Conservation (phyloP, 805 yeast species). For the Yarrowia yakushimensis region DNA sequence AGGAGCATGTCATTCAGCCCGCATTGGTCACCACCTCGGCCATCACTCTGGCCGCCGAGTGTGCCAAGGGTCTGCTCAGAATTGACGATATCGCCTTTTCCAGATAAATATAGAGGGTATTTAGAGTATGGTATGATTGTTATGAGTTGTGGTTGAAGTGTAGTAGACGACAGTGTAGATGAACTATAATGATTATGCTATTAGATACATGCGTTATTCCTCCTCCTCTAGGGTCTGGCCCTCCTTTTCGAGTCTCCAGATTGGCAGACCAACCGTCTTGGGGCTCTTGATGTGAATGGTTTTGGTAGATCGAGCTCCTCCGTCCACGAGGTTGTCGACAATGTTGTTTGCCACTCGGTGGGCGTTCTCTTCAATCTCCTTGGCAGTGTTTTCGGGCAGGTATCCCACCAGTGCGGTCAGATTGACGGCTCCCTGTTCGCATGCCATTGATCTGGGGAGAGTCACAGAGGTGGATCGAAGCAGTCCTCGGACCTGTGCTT, state of each 20-base stretch:
- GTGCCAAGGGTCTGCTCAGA: conserved; percentile 91
- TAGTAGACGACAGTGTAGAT: no score
- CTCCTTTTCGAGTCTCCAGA: conserved; percentile 23
- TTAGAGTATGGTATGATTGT: neutral
- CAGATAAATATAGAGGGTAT: conserved; percentile 44
- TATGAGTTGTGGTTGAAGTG: no score
- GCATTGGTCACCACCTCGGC: conserved; percentile 93
- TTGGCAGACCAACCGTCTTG: conserved; percentile 63
- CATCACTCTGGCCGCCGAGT: conserved; percentile 89
- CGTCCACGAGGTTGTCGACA: conserved; percentile 41
- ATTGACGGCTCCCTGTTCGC: conserved; percentile 49
- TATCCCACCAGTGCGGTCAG: conserved; percentile 35
- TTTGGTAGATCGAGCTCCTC: conserved; percentile 52
- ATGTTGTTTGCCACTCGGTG: conserved; percentile 51
- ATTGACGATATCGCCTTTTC: conserved; percentile 96
- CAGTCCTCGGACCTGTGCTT: conserved; percentile 61
- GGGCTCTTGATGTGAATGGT: conserved; percentile 61
- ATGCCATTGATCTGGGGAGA: conserved; percentile 62
- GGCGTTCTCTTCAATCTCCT: conserved; percentile 50
- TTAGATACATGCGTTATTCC: neutral
- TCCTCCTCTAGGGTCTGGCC: neutral
- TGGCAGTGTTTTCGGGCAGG: conserved; percentile 44
- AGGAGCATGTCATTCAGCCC: conserved; percentile 95
- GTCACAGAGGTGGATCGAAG: conserved; percentile 60
- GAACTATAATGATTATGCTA: no score